phyloP scores from a whole-genome alignment of 345 rosid genomes.

The Brassica carinata region DNA sequence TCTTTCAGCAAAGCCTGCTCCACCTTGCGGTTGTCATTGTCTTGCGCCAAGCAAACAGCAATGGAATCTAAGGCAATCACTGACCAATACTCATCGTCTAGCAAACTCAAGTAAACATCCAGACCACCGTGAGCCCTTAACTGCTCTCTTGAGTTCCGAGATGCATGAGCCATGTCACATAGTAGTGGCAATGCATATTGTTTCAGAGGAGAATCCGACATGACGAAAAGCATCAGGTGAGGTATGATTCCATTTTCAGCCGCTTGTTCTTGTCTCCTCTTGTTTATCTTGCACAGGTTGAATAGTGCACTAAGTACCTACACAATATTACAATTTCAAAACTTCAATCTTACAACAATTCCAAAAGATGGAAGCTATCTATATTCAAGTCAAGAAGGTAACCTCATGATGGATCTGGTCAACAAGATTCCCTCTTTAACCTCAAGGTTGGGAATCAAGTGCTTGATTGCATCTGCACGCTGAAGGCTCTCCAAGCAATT shows the following conservation, averaged over 20 bases:
- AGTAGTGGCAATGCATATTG: slow-evolving; percentile 84
- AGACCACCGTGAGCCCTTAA: slow-evolving; percentile 94
- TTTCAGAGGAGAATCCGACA: slow-evolving; percentile 78
- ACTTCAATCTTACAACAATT: slow-evolving; percentile 1
- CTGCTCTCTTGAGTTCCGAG: slow-evolving; percentile 98
- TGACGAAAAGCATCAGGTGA: slow-evolving; percentile 84
- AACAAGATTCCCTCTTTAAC: slow-evolving; percentile 77
- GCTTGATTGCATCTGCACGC: slow-evolving; percentile 96
- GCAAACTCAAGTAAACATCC: slow-evolving; percentile 91
- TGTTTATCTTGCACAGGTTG: slow-evolving; percentile 98
- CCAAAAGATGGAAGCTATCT: slow-evolving; percentile 2
- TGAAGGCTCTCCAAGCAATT: slow-evolving; percentile 98
- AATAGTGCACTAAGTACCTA: slow-evolving; percentile 95
- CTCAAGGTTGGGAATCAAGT: slow-evolving; percentile 94
- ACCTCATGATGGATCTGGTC: slow-evolving; percentile 85
- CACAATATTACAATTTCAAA: slow-evolving; percentile 25
- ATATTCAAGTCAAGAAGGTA: slow-evolving; percentile 36
- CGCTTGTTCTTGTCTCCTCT: slow-evolving; percentile 99
- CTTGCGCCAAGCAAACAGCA: slow-evolving; percentile 97
- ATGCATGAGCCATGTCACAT: slow-evolving; percentile 99
- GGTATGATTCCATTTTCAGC: slow-evolving; percentile 99
- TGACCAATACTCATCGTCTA: slow-evolving; percentile 87
- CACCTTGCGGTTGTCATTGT: slow-evolving; percentile 90
- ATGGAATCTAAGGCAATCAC: slow-evolving; percentile 94
- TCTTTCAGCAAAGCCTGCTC: slow-evolving; percentile 89